Evolutionary conservation across 2,329 filamentous ascomycete genomes (phyloP).

Genomic region (Sporothrix inflata): DNA sequence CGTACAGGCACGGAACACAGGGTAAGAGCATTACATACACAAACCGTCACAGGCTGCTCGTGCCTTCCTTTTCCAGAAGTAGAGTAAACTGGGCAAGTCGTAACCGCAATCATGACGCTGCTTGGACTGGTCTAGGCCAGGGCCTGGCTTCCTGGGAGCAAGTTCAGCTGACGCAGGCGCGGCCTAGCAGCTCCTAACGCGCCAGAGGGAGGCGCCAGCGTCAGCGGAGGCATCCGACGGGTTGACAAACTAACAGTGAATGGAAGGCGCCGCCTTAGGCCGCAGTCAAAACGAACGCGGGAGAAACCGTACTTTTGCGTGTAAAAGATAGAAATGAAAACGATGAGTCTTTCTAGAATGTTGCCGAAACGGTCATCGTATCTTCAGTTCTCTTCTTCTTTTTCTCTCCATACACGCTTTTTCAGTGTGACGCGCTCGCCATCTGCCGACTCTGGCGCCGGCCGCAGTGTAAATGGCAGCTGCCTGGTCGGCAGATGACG

Average conservation of each 20-base stretch:
- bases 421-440: neutral
- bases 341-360: neutral
- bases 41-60: neutral
- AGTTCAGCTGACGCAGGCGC: constrained; percentile 10
- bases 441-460: constrained; percentile 18
- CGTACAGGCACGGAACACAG: neutral
- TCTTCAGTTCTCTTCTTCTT: neutral
- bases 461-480: neutral
- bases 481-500: constrained; percentile 25
- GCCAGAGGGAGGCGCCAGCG: constrained; percentile 11
- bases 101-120: constrained; percentile 1
- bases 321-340: neutral
- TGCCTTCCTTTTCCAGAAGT: constrained; percentile 19
- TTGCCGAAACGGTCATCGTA: neutral
- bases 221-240: constrained; percentile 20
- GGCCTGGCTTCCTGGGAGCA: neutral
- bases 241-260: neutral
- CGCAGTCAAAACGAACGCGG: neutral
- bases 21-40: neutral
- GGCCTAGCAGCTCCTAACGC: neutral
- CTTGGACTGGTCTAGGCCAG: neutral
- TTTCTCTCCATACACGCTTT: neutral
- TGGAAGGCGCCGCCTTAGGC: neutral
- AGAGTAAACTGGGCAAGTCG: neutral
- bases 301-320: neutral